Evolutionary conservation across 352 stramenopile species (phyloP), one percentile per base, ranked within the genome.

Genomic region (Phytopythium vexans): DNA sequence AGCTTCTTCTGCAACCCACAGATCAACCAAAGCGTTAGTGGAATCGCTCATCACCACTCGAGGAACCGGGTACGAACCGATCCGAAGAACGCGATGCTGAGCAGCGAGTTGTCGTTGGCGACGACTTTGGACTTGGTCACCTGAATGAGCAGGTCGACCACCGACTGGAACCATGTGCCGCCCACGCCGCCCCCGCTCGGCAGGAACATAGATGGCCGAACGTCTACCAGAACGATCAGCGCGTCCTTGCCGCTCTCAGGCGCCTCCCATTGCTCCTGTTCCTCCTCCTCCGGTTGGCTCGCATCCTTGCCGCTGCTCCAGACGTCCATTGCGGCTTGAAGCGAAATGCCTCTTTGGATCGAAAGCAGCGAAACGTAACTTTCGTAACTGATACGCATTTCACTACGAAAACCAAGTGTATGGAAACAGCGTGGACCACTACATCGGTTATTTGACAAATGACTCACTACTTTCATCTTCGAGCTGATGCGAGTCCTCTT

Each of bases 61-160:
- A 27, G 21, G 21, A 27, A 27, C 1, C 21, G 21, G 21, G 2
- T 27, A 27, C 64, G 33, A 38, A 92, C 84, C 70, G 77, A 82
- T 32, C 84, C 84, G 44, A 94, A 92, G 54, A 94, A 86, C 16
- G 85, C 66, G 42, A 92, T 63, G 40, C 84, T 82, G 12, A 92
- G 59, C 54, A 91, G 63, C 46, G 84, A 94, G 49, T 86, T 89
- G 64, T 94, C 84, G 52, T 62, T 82, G 7, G 79, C 84, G 40
- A 94, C 64, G 35, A 94, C 68, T 69, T 94, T 94, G 21, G 74
- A 65, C 65, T 94, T 92, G 10, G 86, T 57, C 5, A 90, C 64
- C 52, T 82, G 86, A 27, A 86, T 61, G 12, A 90, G 58, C 32
- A 94, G 70, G 36, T 88, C 64, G 21, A 92, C 54, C 14, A 86